Percentiles rank a stretch among this genome's conserved stretches.
Conservation (phyloP, 768 basidiomycete species). For the Tubosaeta brunneosetosa region DNA sequence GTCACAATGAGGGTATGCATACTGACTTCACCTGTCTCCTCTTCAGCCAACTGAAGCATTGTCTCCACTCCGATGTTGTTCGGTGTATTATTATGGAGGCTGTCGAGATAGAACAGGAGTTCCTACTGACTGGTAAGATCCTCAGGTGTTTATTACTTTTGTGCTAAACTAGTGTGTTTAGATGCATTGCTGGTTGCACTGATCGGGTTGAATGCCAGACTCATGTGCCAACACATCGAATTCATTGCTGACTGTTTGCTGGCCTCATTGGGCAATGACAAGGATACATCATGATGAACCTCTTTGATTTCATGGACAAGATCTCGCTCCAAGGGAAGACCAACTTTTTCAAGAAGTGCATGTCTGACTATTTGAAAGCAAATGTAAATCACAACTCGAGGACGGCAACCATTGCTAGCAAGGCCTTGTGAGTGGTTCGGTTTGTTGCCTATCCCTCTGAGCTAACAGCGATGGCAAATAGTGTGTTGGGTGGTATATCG, state of each 20-base stretch:
- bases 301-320: slow-evolving; percentile 93
- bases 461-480: slow-evolving; percentile 10
- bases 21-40: too few relatives aligned
- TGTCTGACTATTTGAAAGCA: slow-evolving; percentile 78
- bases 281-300: slow-evolving; percentile 75
- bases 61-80: slow-evolving; percentile 67
- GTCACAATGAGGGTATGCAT: too few relatives aligned
- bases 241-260: slow-evolving; percentile 89
- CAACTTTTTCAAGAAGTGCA: slow-evolving; percentile 95
- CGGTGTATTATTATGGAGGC: too few relatives aligned
- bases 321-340: slow-evolving; percentile 95
- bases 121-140: slow-evolving; percentile 37
- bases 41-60: slow-evolving; percentile 31
- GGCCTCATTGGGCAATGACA: slow-evolving; percentile 76
- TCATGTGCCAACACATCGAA: slow-evolving; percentile 91
- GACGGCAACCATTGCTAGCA: slow-evolving; percentile 19
- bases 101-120: too few relatives aligned
- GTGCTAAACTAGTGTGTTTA: slow-evolving; percentile 20
- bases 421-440: slow-evolving; percentile 35
- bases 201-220: slow-evolving; percentile 85
- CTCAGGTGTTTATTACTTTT: background rate
- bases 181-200: slow-evolving; percentile 81
- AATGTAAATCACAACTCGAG: slow-evolving; percentile 41
- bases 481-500: slow-evolving; percentile 30
- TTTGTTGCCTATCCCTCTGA: background rate